These are phyloP conservation scores for Oenanthe sinensis DNA, from an alignment of 129 eudicot genomes.

Conservation along the genomic window DNA sequence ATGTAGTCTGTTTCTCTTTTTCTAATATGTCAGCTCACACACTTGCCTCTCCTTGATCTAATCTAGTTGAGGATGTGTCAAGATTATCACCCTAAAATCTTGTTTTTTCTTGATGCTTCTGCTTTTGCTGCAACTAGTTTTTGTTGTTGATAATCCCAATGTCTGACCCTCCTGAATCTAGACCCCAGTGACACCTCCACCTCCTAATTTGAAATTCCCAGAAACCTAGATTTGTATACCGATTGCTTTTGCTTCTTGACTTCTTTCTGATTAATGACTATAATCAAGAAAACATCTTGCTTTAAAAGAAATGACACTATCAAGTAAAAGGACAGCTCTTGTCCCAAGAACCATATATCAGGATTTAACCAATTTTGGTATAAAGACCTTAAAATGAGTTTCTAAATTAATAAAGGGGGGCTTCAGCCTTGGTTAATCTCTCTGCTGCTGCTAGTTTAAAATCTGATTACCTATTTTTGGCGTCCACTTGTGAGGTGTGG, in stretches of 20 bases:
- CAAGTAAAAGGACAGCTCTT: not conserved
- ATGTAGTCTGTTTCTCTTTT: slow-evolving; percentile 2
- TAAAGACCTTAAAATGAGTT: not conserved
- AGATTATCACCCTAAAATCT: not conserved
- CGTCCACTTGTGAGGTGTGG: not conserved
- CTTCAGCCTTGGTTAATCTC: not conserved
- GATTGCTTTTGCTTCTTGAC: not conserved
- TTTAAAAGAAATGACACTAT: not conserved
- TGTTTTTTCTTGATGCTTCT: not conserved
- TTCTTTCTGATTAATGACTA: not conserved
- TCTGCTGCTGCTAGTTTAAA: not conserved
- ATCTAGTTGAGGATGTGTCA: slow-evolving; percentile 5
- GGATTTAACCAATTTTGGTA: not conserved
- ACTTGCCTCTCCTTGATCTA: slow-evolving; percentile 12
- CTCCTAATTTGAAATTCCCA: slow-evolving; percentile 12
- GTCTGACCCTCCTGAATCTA: slow-evolving; percentile 21
- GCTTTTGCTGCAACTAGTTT: slow-evolving; percentile 9
- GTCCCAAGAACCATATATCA: not conserved
- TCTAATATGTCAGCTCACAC: not conserved
- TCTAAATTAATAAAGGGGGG: not conserved
- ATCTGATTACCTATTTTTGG: no score
- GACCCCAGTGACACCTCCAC: slow-evolving; percentile 19
- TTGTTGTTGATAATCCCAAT: slow-evolving; percentile 27
- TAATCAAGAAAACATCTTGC: not conserved
- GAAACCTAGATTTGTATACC: not conserved